Conservation (phyloP, 176 grass and related monocot genomes). For the Leersia perrieri region DNA sequence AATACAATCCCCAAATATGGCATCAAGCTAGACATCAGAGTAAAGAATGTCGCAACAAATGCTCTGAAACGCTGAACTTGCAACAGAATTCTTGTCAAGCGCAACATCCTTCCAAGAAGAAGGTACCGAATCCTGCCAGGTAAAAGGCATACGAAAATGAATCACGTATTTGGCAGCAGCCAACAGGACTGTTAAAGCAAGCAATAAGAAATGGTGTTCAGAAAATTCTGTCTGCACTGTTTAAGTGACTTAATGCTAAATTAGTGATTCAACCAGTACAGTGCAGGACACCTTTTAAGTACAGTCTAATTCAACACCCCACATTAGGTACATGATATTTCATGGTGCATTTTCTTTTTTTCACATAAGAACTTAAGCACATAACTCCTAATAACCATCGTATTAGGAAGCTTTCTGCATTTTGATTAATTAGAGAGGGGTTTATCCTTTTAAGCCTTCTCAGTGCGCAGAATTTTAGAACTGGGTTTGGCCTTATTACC, state of each 20-base stretch:
- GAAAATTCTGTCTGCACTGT: not conserved
- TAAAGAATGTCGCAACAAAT: slow-evolving; percentile 92
- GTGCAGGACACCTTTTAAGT: not conserved
- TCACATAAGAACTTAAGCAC: not conserved
- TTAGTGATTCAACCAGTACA: slow-evolving; percentile 1
- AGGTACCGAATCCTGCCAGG: slow-evolving; percentile 91
- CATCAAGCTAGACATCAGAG: slow-evolving; percentile 90
- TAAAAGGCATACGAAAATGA: slow-evolving; percentile 20
- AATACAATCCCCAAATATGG: slow-evolving; percentile 97
- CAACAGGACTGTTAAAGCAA: slow-evolving; percentile 15
- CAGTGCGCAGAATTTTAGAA: not conserved
- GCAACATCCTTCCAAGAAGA: slow-evolving; percentile 92
- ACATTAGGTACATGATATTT: slow-evolving; percentile 13
- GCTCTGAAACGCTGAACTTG: slow-evolving; percentile 83
- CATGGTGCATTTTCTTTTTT: not conserved
- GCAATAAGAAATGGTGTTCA: not conserved
- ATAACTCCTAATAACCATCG: not conserved
- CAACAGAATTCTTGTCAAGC: slow-evolving; percentile 85
- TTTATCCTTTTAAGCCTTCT: slow-evolving; percentile 10
- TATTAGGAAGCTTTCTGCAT: slow-evolving; percentile 5
- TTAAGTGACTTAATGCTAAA: not conserved
- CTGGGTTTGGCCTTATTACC: not conserved
- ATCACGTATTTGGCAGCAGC: slow-evolving; percentile 1
- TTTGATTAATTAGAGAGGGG: not conserved
- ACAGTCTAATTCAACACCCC: not conserved